Evolutionary conservation across 2,329 filamentous ascomycete genomes (phyloP).

Genomic region (Paecilomyces variotii): DNA sequence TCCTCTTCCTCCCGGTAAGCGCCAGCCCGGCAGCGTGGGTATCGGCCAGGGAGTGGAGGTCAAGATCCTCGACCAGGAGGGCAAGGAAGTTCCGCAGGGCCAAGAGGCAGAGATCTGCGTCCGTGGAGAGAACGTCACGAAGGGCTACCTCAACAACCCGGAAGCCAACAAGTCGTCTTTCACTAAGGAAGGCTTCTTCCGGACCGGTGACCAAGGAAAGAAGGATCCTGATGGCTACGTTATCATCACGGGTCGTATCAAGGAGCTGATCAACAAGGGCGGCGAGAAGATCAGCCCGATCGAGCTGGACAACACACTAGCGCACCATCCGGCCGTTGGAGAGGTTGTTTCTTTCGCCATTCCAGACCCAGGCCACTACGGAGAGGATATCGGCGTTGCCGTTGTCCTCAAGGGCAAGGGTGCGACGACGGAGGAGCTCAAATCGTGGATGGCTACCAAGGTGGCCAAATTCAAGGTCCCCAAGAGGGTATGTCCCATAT

Average conservation of each 20-base stretch:
- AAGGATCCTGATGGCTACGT: conserved; percentile 73
- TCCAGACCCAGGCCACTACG: conserved; percentile 66
- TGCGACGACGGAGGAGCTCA: conserved; percentile 53
- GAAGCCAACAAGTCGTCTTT: conserved; percentile 68
- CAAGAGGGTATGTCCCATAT: conserved; percentile 54
- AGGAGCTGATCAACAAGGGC: conserved; percentile 75
- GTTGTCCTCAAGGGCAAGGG: conserved; percentile 63
- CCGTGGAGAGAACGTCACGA: conserved; percentile 72
- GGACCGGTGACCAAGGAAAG: conserved; percentile 80
- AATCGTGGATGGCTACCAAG: conserved; percentile 59
- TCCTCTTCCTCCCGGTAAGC: conserved; percentile 60
- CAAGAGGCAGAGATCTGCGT: conserved; percentile 76
- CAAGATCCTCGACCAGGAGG: conserved; percentile 63
- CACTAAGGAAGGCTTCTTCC: conserved; percentile 70
- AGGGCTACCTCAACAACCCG: conserved; percentile 77
- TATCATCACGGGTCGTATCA: conserved; percentile 83
- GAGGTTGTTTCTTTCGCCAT: conserved; percentile 81
- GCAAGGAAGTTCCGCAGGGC: conserved; percentile 60
- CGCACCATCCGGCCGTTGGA: conserved; percentile 62
- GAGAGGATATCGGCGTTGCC: conserved; percentile 72
- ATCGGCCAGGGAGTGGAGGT: conserved; percentile 77
- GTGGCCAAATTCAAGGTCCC: conserved; percentile 80
- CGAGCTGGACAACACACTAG: conserved; percentile 71
- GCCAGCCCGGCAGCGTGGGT: conserved; percentile 75
- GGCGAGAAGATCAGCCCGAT: conserved; percentile 80